Evolutionary conservation across 306 rosid species (phyloP).

Genomic region (Sicyos edulis): DNA sequence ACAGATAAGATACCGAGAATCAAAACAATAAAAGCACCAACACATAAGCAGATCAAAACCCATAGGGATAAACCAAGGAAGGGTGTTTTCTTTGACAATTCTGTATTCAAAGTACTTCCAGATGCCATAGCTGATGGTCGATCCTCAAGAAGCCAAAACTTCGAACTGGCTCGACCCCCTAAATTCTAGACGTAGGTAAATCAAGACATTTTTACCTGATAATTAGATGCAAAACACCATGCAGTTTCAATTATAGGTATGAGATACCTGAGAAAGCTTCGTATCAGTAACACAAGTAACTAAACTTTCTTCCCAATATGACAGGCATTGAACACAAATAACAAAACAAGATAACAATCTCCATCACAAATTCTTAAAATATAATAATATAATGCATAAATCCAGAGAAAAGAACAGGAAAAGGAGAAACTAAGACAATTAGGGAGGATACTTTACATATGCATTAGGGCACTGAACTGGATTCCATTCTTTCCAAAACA

Average conservation of each 20-base stretch:
- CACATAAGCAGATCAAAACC: slow-evolving; percentile 77
- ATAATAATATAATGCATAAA: not conserved
- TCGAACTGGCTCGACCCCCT: slow-evolving; percentile 29
- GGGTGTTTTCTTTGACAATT: slow-evolving; percentile 61
- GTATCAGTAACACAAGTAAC: not conserved
- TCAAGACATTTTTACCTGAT: slow-evolving; percentile 45
- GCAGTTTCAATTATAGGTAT: slow-evolving; percentile 6
- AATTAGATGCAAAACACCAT: slow-evolving; percentile 31
- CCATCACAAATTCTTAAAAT: not conserved
- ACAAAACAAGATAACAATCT: slow-evolving; percentile 11
- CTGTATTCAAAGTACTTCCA: slow-evolving; percentile 47
- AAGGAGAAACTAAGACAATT: slow-evolving; percentile 13
- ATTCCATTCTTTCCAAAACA: slow-evolving; percentile 26
- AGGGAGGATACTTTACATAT: slow-evolving; percentile 23
- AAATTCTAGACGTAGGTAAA: slow-evolving; percentile 26
- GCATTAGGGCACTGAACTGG: slow-evolving; percentile 23
- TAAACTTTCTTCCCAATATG: not conserved
- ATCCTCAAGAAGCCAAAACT: slow-evolving; percentile 25
- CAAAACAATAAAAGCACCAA: slow-evolving; percentile 71
- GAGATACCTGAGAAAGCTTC: not conserved
- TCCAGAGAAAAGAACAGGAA: slow-evolving; percentile 11
- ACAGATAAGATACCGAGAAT: slow-evolving; percentile 64
- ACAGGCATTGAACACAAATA: not conserved
- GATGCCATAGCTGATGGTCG: slow-evolving; percentile 44
- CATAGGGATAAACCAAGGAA: slow-evolving; percentile 71